Conservation (phyloP, 225 moss, liverwort and hornwort species). For the Bryum argenteum region DNA sequence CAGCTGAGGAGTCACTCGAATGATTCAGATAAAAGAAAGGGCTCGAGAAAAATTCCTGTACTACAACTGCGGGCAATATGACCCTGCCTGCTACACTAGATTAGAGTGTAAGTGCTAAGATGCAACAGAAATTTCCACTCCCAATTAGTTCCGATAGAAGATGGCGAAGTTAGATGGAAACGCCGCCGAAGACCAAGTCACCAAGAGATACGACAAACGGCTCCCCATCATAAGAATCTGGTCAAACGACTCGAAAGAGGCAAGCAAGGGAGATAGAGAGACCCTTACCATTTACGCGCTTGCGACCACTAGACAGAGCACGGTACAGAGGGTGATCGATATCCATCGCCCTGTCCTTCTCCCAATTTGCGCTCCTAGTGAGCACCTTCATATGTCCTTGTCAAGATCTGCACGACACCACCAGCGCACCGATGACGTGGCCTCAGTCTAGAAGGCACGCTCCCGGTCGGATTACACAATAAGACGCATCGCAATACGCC, state of each 20-base stretch:
- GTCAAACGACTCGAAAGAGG: not conserved
- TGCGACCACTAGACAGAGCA: constrained; percentile 61
- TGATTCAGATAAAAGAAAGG: constrained; percentile 20
- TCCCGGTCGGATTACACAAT: constrained; percentile 32
- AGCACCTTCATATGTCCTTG: constrained; percentile 50
- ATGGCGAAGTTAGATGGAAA: not conserved
- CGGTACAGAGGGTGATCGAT: constrained; percentile 65
- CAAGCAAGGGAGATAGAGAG: not conserved
- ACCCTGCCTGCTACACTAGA: not conserved
- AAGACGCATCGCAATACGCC: constrained; percentile 35
- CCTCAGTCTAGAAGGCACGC: constrained; percentile 27
- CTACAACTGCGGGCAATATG: not conserved
- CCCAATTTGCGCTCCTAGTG: constrained; percentile 45
- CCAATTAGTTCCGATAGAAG: not conserved
- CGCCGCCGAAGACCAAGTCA: constrained; percentile 2
- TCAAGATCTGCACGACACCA: constrained; percentile 44
- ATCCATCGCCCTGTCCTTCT: constrained; percentile 62
- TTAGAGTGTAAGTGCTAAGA: not conserved
- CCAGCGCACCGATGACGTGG: constrained; percentile 22
- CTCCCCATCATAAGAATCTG: constrained; percentile 1
- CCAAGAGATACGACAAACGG: not conserved
- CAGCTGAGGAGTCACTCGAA: constrained; percentile 1
- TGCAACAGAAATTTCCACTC: constrained; percentile 24
- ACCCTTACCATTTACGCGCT: constrained; percentile 68
- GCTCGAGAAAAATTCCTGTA: not conserved